These are phyloP conservation scores for Aspergillus sp. DNA, from an alignment of 2,329 filamentous ascomycete species.

Conservation along the genomic window DNA sequence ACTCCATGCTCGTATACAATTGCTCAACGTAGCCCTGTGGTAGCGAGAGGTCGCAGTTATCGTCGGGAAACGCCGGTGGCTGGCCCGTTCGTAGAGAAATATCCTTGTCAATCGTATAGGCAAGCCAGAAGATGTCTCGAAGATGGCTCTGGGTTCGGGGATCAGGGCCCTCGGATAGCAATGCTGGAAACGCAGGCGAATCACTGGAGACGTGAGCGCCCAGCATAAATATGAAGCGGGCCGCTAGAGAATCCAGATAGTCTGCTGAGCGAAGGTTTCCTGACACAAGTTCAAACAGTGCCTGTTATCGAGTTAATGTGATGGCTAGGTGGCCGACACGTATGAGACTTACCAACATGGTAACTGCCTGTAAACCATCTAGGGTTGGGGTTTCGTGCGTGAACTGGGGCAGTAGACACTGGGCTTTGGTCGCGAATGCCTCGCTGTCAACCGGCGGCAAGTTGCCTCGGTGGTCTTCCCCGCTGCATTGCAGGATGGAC, in stretches of 20 bases:
- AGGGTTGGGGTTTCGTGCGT: slow-evolving; percentile 36
- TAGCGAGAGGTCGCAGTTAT: slow-evolving; percentile 45
- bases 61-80: slow-evolving; percentile 42
- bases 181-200: slow-evolving; percentile 16
- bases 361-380: slow-evolving; percentile 36
- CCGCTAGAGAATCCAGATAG: slow-evolving; percentile 38
- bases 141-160: slow-evolving; percentile 18
- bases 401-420: slow-evolving; percentile 35
- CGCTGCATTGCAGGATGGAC: slow-evolving; percentile 15
- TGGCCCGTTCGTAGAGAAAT: slow-evolving; percentile 45
- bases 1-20: slow-evolving; percentile 14
- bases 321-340: not conserved
- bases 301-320: slow-evolving; percentile 15
- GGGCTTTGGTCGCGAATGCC: slow-evolving; percentile 32
- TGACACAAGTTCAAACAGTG: slow-evolving; percentile 36
- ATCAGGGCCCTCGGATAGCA: slow-evolving; percentile 6
- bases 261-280: slow-evolving; percentile 41
- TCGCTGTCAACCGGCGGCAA: slow-evolving; percentile 31
- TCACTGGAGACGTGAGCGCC: slow-evolving; percentile 34
- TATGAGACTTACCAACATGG: slow-evolving; percentile 39
- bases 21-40: slow-evolving; percentile 34
- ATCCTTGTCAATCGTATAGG: slow-evolving; percentile 49
- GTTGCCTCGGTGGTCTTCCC: slow-evolving; percentile 2
- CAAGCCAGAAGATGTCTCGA: slow-evolving; percentile 46
- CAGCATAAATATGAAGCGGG: slow-evolving; percentile 42